Conservation (phyloP, 805 yeast genomes). For the Metschnikowia similis region DNA sequence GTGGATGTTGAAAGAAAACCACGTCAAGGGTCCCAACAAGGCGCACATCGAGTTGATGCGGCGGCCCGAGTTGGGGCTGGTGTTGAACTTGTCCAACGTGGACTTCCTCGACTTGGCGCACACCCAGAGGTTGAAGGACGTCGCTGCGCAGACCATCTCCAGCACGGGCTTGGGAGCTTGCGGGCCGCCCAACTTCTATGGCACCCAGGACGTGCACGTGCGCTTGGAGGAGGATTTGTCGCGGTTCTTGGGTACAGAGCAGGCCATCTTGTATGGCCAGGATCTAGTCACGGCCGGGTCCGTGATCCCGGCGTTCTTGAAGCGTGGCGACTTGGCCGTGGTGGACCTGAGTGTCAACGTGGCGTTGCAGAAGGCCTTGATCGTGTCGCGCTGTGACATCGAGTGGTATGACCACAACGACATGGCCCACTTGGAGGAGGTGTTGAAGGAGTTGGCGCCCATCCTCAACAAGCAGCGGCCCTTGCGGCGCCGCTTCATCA, state of each 20-base stretch:
- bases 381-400: constrained; percentile 80
- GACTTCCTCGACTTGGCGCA: constrained; percentile 67
- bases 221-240: constrained; percentile 74
- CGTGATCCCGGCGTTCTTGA: constrained; percentile 87
- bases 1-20: constrained; percentile 63
- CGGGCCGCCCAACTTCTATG: constrained; percentile 97
- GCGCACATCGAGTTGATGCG: constrained; percentile 30
- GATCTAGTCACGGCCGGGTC: constrained; percentile 84
- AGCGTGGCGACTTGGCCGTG: constrained; percentile 89
- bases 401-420: constrained; percentile 87
- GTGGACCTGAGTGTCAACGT: constrained; percentile 77
- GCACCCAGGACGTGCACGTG: constrained; percentile 88
- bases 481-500: constrained; percentile 81
- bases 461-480: constrained; percentile 64
- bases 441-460: constrained; percentile 57
- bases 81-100: constrained; percentile 63
- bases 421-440: constrained; percentile 70
- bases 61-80: constrained; percentile 25
- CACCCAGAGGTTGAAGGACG: constrained; percentile 42
- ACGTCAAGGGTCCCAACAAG: constrained; percentile 53
- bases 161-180: constrained; percentile 94
- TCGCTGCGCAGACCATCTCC: constrained; percentile 55
- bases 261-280: constrained; percentile 85
- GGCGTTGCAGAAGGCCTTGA: constrained; percentile 82
- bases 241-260: constrained; percentile 68